phyloP scores from a whole-genome alignment of 345 rosid species.

The Arabidopsis thaliana region DNA sequence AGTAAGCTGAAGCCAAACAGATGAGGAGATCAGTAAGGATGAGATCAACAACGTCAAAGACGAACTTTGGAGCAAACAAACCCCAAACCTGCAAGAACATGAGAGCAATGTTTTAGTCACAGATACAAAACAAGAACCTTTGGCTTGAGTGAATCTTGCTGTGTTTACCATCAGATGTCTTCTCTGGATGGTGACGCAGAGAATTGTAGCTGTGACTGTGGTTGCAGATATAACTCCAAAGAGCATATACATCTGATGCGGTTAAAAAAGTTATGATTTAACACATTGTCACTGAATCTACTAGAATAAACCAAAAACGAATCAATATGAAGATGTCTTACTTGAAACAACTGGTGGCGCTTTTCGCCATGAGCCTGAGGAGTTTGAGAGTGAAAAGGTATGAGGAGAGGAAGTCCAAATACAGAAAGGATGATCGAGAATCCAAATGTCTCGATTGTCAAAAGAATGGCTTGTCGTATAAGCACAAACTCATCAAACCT shows the following conservation, averaged over 20 bases:
- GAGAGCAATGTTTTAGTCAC: conserved; percentile 16
- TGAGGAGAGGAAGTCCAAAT: conserved; percentile 78
- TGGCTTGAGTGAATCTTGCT: conserved; percentile 17
- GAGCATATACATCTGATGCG: conserved; percentile 70
- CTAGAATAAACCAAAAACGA: conserved; percentile 9
- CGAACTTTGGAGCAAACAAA: conserved; percentile 91
- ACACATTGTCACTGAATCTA: conserved; percentile 5
- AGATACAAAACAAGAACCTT: conserved; percentile 5
- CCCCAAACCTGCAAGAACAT: conserved; percentile 87
- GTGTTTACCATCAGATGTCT: conserved; percentile 84
- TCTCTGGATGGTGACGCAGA: conserved; percentile 84
- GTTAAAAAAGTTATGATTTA: conserved; percentile 6
- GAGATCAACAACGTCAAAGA: conserved; percentile 77
- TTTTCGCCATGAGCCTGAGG: conserved; percentile 41
- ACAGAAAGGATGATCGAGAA: conserved; percentile 82
- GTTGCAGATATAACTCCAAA: conserved; percentile 66
- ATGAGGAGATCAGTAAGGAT: conserved; percentile 65
- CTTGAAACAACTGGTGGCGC: conserved; percentile 57
- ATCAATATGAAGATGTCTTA: conserved; percentile 40
- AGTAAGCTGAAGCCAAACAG: conserved; percentile 70
- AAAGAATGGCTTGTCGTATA: conserved; percentile 87
- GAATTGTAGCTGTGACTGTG: conserved; percentile 63
- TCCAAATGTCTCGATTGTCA: conserved; percentile 85
- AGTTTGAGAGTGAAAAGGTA: conserved; percentile 34
- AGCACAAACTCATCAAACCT: conserved; percentile 95